These are phyloP conservation scores for Xylaria venustula DNA, from an alignment of 495 filamentous ascomycete genomes.

Conservation along the genomic window DNA sequence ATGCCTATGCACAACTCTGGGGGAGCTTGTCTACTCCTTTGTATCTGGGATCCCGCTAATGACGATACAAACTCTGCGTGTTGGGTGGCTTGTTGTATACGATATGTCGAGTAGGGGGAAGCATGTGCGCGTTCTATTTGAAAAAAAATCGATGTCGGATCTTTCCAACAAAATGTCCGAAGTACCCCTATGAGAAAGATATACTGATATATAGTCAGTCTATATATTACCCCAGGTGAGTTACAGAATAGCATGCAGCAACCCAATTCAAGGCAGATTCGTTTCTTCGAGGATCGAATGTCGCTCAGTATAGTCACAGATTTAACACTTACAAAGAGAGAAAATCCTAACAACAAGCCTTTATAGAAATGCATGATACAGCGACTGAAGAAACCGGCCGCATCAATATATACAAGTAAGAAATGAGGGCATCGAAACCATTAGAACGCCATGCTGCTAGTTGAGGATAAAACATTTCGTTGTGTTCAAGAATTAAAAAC, in stretches of 20 bases:
- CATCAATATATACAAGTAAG: no score
- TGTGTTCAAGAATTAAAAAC: background rate
- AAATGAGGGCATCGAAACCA: no score
- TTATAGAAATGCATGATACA: constrained; percentile 23
- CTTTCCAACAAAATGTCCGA: constrained; percentile 21
- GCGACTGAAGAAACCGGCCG: no score
- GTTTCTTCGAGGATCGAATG: no score
- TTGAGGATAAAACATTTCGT: background rate
- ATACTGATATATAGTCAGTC: constrained; percentile 5
- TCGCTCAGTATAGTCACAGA: no score
- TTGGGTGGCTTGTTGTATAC: constrained; percentile 22
- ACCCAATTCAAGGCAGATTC: no score
- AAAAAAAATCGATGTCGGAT: constrained; percentile 31
- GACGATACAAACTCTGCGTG: constrained; percentile 12
- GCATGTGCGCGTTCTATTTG: constrained; percentile 18
- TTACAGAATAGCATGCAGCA: no score
- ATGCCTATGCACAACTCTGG: constrained; percentile 34
- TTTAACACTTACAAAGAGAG: constrained; percentile 18
- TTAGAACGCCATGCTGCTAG: no score
- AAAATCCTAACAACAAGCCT: constrained; percentile 28
- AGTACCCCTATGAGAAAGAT: constrained; percentile 17
- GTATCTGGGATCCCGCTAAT: background rate
- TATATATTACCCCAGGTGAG: no score
- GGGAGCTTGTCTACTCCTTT: background rate
- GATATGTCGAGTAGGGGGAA: constrained; percentile 21